A percentile compares a stretch with the other conserved stretches of the same genome.
phyloP scores from a whole-genome alignment of 768 basidiomycete genomes.

The Mycena albidolilacea region DNA sequence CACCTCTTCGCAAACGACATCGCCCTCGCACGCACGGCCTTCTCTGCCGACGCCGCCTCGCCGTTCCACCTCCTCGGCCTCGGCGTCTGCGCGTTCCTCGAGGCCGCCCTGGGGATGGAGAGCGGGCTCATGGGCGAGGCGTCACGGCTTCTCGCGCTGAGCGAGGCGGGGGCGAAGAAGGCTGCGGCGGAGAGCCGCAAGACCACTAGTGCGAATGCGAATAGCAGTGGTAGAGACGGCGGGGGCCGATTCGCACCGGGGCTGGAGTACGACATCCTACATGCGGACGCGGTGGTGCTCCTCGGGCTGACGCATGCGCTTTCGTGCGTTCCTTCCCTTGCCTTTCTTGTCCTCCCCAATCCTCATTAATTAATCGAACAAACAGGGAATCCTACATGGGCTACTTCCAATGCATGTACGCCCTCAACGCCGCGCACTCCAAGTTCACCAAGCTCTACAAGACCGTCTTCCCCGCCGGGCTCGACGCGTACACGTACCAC shows the following conservation, averaged over 20 bases:
- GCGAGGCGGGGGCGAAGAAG: slow-evolving; percentile 75
- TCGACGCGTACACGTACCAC: slow-evolving; percentile 48
- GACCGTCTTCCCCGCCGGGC: slow-evolving; percentile 74
- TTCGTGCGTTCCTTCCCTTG: slow-evolving; percentile 4
- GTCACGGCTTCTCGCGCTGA: slow-evolving; percentile 63
- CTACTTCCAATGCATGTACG: slow-evolving; percentile 83
- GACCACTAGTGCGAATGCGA: background rate
- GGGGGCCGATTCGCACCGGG: slow-evolving; percentile 68
- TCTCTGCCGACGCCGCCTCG: slow-evolving; percentile 59
- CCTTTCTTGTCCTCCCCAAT: too few relatives aligned
- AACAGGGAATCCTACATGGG: slow-evolving; percentile 83
- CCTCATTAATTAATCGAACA: background rate
- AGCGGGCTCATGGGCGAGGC: slow-evolving; percentile 77
- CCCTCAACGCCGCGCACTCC: slow-evolving; percentile 70
- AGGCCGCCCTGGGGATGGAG: slow-evolving; percentile 90
- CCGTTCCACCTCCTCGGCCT: slow-evolving; percentile 83
- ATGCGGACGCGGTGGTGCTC: slow-evolving; percentile 80
- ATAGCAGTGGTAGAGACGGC: slow-evolving; percentile 24
- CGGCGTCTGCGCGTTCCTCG: slow-evolving; percentile 80
- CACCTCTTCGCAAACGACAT: slow-evolving; percentile 80
- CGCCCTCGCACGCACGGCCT: slow-evolving; percentile 63
- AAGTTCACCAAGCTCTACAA: slow-evolving; percentile 85
- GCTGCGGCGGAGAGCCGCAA: slow-evolving; percentile 49
- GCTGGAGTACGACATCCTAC: slow-evolving; percentile 83
- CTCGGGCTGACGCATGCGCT: slow-evolving; percentile 80